Conservation (phyloP, 768 basidiomycete species). For the Astraeus odoratus region DNA sequence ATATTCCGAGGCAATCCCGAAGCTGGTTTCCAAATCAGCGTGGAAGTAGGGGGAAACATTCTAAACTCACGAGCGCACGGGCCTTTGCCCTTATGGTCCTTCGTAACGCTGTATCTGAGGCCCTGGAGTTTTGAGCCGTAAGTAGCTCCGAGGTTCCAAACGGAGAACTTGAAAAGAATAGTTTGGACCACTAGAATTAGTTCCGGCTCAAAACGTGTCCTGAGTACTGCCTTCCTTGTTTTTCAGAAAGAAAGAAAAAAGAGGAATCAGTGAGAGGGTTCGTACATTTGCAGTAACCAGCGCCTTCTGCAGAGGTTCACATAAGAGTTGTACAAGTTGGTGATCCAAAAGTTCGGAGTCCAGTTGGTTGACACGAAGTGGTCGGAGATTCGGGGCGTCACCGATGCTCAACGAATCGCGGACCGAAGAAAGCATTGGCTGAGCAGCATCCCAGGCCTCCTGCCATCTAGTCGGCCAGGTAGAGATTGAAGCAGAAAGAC, state of each 20-base stretch:
- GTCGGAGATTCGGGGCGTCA: constrained; percentile 33
- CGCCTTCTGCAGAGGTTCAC: constrained; percentile 73
- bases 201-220: constrained; percentile 66
- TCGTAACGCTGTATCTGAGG: constrained; percentile 46
- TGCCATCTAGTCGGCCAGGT: constrained; percentile 41
- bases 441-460: constrained; percentile 56
- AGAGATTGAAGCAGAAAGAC: constrained; percentile 1
- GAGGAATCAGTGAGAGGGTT: constrained; percentile 5
- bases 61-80: constrained; percentile 16
- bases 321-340: constrained; percentile 75
- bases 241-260: constrained; percentile 12
- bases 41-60: background rate
- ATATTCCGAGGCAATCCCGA: constrained; percentile 57
- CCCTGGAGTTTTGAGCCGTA: constrained; percentile 84
- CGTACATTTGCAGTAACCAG: constrained; percentile 62
- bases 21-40: constrained; percentile 31
- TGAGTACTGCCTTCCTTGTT: constrained; percentile 45
- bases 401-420: constrained; percentile 31
- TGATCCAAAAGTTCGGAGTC: constrained; percentile 88
- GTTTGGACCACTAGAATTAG: constrained; percentile 63
- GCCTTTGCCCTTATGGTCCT: background rate
- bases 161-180: constrained; percentile 71
- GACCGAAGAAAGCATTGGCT: constrained; percentile 46
- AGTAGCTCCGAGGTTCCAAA: constrained; percentile 74
- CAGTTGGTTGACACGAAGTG: constrained; percentile 81